A percentile compares a stretch with the other conserved stretches of the same genome.
These are phyloP conservation scores for Anthracocystis panici-leucophaei DNA, from an alignment of 1,284 basidiomycete species.

Conservation along the genomic window DNA sequence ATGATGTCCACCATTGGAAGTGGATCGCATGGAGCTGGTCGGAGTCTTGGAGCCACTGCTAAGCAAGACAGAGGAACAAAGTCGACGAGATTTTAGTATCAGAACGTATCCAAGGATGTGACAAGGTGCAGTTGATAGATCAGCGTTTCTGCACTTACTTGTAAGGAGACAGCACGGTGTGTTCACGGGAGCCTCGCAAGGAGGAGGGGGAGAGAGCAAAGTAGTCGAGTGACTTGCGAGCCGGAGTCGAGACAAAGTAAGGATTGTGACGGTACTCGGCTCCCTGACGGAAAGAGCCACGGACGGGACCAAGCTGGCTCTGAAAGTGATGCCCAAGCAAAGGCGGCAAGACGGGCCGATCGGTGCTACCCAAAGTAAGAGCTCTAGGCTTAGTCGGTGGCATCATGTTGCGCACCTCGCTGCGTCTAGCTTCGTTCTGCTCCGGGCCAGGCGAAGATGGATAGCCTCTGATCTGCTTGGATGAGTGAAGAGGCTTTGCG, in stretches of 20 bases:
- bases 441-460: neutral
- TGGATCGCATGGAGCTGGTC: constrained; percentile 39
- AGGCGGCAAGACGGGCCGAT: constrained; percentile 30
- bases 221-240: constrained; percentile 12
- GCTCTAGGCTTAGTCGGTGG: constrained; percentile 26
- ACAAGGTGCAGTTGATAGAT: neutral
- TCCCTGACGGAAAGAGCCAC: constrained; percentile 14
- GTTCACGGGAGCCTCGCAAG: constrained; percentile 2
- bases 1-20: constrained; percentile 4
- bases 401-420: constrained; percentile 7
- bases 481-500: neutral
- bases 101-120: neutral
- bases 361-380: constrained; percentile 19
- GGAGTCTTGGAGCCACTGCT: constrained; percentile 24
- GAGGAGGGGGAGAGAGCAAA: constrained; percentile 7
- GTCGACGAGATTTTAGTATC: neutral
- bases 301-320: constrained; percentile 22
- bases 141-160: constrained; percentile 15
- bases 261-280: constrained; percentile 27
- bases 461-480: neutral
- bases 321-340: constrained; percentile 9
- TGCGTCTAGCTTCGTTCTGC: neutral
- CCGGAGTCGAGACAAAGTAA: constrained; percentile 17
- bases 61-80: too few relatives aligned
- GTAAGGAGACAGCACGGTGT: constrained; percentile 5